Conservation (phyloP, 805 yeast species). For the Zygoascus biomembranicola region DNA sequence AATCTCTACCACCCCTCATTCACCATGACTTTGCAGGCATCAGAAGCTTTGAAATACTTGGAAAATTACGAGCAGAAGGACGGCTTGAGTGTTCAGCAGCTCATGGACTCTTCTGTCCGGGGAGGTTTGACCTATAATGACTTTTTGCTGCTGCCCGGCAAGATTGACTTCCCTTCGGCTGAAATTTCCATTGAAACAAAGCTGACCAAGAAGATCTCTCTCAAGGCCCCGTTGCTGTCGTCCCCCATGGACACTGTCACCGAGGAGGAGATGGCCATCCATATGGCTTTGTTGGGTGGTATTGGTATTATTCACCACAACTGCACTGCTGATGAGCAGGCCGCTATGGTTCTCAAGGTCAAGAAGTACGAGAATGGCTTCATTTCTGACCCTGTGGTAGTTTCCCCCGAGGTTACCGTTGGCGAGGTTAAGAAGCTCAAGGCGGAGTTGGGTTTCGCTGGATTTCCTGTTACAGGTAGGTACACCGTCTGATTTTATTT, state of each 20-base stretch:
- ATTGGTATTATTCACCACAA: slow-evolving; percentile 98
- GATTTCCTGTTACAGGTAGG: slow-evolving; percentile 99
- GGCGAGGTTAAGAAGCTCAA: slow-evolving; percentile 71
- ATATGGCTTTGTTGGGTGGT: slow-evolving; percentile 98
- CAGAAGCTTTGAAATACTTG: slow-evolving; percentile 55
- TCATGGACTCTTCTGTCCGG: slow-evolving; percentile 82
- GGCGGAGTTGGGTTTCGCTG: slow-evolving; percentile 77
- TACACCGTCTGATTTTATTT: slow-evolving; percentile 22
- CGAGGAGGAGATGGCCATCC: slow-evolving; percentile 94
- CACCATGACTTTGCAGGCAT: slow-evolving; percentile 1
- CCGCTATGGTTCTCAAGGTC: slow-evolving; percentile 94
- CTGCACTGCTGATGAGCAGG: slow-evolving; percentile 94
- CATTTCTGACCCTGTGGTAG: slow-evolving; percentile 87
- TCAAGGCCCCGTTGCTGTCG: slow-evolving; percentile 91
- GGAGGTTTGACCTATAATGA: slow-evolving; percentile 98
- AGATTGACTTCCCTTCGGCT: slow-evolving; percentile 78
- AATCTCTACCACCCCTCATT: too few species aligned
- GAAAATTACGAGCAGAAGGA: slow-evolving; percentile 62
- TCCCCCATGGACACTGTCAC: slow-evolving; percentile 99
- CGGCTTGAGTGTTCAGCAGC: slow-evolving; percentile 73
- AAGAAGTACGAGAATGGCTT: slow-evolving; percentile 97
- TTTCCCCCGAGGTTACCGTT: slow-evolving; percentile 68
- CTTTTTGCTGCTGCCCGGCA: slow-evolving; percentile 90
- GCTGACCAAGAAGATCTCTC: slow-evolving; percentile 83
- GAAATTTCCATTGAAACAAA: slow-evolving; percentile 72